Conservation (phyloP, 768 basidiomycete genomes). For the Kwoniella mangroviensis region DNA sequence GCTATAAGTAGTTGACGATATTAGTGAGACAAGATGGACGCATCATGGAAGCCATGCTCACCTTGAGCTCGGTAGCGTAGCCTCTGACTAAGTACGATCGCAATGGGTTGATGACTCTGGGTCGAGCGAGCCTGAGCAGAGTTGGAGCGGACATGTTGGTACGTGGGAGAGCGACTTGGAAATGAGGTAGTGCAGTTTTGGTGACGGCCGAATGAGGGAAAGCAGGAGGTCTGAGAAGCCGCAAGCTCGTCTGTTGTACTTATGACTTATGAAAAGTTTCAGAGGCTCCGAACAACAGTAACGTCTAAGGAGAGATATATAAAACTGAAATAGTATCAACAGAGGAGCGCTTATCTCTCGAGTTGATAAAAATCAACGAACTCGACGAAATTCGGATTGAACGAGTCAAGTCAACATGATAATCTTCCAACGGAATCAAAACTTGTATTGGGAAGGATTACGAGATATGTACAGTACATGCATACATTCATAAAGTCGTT, state of each 20-base stretch:
- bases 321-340: too few species aligned
- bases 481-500: background rate
- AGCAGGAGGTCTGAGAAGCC: too few species aligned
- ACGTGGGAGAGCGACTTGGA: background rate
- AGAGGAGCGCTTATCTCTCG: background rate
- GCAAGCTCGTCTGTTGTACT: too few species aligned
- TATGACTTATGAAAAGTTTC: too few species aligned
- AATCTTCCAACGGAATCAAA: background rate
- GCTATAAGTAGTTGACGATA: background rate
- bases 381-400: too few species aligned
- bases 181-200: background rate
- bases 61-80: slow-evolving; percentile 21
- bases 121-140: slow-evolving; percentile 14
- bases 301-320: too few species aligned
- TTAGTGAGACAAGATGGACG: background rate
- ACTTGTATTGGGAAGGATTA: too few species aligned
- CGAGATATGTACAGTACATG: background rate
- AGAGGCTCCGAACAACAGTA: too few species aligned
- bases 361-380: too few species aligned
- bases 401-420: too few species aligned
- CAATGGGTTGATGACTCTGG: background rate
- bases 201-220: too few species aligned
- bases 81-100: background rate
- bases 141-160: slow-evolving; percentile 20
- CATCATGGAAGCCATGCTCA: background rate